Conservation (phyloP, 345 rosid species). For the Salix arbutifolia region DNA sequence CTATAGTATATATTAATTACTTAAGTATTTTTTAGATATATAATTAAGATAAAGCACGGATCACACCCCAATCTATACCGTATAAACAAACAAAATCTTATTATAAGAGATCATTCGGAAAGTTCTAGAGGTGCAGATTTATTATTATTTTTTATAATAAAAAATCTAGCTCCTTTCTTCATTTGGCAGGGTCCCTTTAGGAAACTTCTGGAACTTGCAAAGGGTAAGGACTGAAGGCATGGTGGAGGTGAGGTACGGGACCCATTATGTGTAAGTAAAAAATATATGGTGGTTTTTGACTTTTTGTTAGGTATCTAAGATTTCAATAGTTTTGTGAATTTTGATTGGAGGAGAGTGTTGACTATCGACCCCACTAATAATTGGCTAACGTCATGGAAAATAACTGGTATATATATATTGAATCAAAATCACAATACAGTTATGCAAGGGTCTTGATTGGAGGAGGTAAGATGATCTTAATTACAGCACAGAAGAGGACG, state of each 20-base stretch:
- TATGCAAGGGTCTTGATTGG: not conserved
- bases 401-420: not conserved
- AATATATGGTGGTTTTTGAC: not conserved
- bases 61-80: not conserved
- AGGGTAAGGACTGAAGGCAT: not conserved
- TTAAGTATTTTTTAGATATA: not conserved
- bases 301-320: not conserved
- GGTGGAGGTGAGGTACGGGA: slow-evolving; percentile 8
- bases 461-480: too few relatives aligned
- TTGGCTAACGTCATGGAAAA: not conserved
- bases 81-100: not conserved
- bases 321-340: not conserved
- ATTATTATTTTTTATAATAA: not conserved
- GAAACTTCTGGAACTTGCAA: slow-evolving; percentile 47
- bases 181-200: not conserved
- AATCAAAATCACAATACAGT: not conserved
- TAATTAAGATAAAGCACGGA: not conserved
- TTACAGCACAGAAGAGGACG: too few relatives aligned
- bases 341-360: slow-evolving; percentile 5
- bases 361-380: not conserved
- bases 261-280: not conserved
- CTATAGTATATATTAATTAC: not conserved
- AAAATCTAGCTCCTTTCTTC: not conserved
- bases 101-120: slow-evolving; percentile 9
- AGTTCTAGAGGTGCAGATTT: slow-evolving; percentile 31